phyloP scores from a whole-genome alignment of 345 rosid genomes.

The Syzygium jambos region DNA sequence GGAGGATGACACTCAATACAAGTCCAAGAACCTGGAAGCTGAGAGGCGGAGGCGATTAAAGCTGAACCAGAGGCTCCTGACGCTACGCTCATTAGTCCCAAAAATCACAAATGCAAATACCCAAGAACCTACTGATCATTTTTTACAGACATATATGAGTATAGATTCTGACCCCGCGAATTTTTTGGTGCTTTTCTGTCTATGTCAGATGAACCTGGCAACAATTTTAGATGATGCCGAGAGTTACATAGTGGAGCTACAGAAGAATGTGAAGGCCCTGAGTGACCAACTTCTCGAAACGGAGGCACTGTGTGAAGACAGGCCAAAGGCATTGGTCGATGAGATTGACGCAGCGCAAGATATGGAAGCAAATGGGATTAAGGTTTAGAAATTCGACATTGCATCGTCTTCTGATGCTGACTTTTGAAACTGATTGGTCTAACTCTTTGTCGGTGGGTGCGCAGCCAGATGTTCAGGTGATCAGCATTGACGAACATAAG shows the following conservation, averaged over 20 bases:
- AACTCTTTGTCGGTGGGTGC: not conserved
- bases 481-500: slow-evolving; percentile 35
- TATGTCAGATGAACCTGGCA: slow-evolving; percentile 67
- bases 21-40: slow-evolving; percentile 67
- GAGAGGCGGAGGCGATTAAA: slow-evolving; percentile 80
- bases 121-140: not conserved
- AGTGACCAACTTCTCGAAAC: slow-evolving; percentile 44
- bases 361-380: slow-evolving; percentile 29
- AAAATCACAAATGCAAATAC: slow-evolving; percentile 60
- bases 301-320: slow-evolving; percentile 23
- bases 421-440: not conserved
- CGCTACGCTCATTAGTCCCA: slow-evolving; percentile 76
- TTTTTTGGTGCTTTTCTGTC: not conserved
- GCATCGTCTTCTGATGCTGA: not conserved
- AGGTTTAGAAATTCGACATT: slow-evolving; percentile 27
- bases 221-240: slow-evolving; percentile 78
- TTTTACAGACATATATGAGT: not conserved
- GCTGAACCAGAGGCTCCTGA: slow-evolving; percentile 58
- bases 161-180: not conserved
- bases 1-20: slow-evolving; percentile 23
- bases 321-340: not conserved
- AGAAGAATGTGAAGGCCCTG: slow-evolving; percentile 33
- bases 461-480: slow-evolving; percentile 62
- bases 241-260: slow-evolving; percentile 60
- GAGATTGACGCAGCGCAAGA: slow-evolving; percentile 28